phyloP scores from a whole-genome alignment of 2,329 filamentous ascomycete genomes.

The Diplodia corticola region DNA sequence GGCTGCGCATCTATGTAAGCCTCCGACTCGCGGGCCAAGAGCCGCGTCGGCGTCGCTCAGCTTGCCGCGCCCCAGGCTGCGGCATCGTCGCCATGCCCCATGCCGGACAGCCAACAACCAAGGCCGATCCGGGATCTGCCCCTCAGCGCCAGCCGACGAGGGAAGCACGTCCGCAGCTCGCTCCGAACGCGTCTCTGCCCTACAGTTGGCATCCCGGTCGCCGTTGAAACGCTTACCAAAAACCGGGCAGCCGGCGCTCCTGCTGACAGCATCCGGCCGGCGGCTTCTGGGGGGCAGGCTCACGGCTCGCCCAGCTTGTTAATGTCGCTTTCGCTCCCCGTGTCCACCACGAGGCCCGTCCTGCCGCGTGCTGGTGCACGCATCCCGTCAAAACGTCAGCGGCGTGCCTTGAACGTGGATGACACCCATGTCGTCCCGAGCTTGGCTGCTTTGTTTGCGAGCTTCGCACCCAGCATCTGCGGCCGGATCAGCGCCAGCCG shows the following conservation, averaged over 20 bases:
- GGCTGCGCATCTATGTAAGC: slow-evolving; percentile 1
- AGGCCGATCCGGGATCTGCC: slow-evolving; percentile 18
- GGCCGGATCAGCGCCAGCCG: slow-evolving; percentile 11
- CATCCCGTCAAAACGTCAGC: slow-evolving; percentile 18
- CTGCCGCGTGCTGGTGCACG: slow-evolving; percentile 13
- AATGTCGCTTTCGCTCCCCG: slow-evolving; percentile 1
- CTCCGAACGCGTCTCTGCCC: slow-evolving; percentile 15
- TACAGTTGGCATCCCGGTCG: slow-evolving; percentile 6
- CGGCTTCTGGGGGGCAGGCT: background rate
- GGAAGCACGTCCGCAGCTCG: slow-evolving; percentile 12
- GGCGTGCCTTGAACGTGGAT: background rate
- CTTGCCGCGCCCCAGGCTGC: background rate
- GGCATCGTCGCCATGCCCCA: too few species aligned
- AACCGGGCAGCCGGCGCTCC: slow-evolving; percentile 7
- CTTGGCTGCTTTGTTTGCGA: slow-evolving; percentile 12
- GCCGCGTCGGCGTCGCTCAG: background rate
- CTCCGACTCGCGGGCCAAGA: slow-evolving; percentile 6
- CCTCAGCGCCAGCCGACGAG: background rate
- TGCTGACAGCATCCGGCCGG: too few species aligned
- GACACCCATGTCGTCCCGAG: slow-evolving; percentile 1
- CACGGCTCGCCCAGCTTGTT: slow-evolving; percentile 8
- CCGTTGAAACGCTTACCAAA: slow-evolving; percentile 17
- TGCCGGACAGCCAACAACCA: background rate
- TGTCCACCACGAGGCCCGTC: slow-evolving; percentile 11
- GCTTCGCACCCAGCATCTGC: slow-evolving; percentile 5